A percentile compares a stretch with the other conserved stretches of the same genome.
Conservation (phyloP, 208 protist genomes). For the Acanthamoeba quina region DNA sequence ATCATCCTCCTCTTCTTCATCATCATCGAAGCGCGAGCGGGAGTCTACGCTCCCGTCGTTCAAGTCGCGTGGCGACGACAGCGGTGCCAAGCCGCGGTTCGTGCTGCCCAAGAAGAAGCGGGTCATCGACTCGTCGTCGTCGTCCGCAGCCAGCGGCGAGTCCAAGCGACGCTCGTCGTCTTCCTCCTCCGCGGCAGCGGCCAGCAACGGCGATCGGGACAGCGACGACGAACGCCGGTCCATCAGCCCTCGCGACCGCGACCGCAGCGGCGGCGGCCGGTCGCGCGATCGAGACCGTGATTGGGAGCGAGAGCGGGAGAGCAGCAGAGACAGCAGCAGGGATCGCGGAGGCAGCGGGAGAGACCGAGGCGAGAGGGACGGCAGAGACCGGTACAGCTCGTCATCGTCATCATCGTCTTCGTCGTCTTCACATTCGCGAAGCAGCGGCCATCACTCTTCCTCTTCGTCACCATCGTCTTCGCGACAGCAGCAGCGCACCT, state of each 20-base stretch:
- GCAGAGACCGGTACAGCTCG: neutral
- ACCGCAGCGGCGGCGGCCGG: neutral
- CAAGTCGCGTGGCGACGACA: neutral
- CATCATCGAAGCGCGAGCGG: neutral
- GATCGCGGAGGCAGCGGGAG: neutral
- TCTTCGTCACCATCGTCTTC: constrained; percentile 24
- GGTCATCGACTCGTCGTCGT: neutral
- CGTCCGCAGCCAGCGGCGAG: neutral
- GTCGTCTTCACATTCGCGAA: neutral
- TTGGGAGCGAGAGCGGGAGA: constrained; percentile 52
- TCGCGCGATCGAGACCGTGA: constrained; percentile 55
- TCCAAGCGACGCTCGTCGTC: neutral
- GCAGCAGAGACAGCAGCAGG: neutral
- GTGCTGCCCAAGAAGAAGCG: constrained; percentile 71
- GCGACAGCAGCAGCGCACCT: neutral
- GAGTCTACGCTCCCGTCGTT: constrained; percentile 33
- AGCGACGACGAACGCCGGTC: neutral
- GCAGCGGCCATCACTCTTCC: constrained; percentile 35
- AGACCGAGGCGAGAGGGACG: neutral
- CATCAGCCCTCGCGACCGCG: constrained; percentile 30
- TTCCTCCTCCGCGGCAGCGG: neutral
- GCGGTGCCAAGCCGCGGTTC: neutral
- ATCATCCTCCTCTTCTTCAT: neutral
- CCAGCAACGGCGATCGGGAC: neutral
- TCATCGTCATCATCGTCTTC: neutral